These are phyloP conservation scores for Neoascochyta sp. DNA, from an alignment of 2,329 filamentous ascomycete species.

Conservation along the genomic window DNA sequence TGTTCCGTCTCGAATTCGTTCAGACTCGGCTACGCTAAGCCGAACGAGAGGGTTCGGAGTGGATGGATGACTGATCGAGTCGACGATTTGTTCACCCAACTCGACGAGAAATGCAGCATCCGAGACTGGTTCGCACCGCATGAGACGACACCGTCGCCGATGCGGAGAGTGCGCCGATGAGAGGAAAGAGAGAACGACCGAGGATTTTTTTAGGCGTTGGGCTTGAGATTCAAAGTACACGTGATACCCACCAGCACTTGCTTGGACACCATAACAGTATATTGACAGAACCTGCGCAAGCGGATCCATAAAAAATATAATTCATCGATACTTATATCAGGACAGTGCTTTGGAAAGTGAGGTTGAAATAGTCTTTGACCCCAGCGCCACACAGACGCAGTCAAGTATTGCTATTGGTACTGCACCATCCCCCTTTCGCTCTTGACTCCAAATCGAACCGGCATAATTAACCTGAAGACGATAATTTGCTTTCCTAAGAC, in stretches of 20 bases:
- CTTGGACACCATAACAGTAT: conserved; percentile 5
- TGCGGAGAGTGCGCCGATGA: conserved; percentile 10
- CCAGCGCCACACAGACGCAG: conserved; percentile 1
- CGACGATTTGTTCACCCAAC: conserved; percentile 27
- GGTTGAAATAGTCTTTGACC: conserved; percentile 3
- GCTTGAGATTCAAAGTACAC: no score
- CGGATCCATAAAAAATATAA: background rate
- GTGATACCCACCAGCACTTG: conserved; percentile 14
- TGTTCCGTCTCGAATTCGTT: conserved; percentile 31
- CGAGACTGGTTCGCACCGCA: conserved; percentile 34
- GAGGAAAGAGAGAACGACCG: conserved; percentile 2
- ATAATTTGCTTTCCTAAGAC: no score
- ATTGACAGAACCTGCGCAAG: no score
- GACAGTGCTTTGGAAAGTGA: no score
- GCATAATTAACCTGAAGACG: no score
- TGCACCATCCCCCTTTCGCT: no score
- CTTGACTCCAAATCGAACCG: no score
- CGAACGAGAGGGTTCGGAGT: conserved; percentile 22
- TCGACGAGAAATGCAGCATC: conserved; percentile 32
- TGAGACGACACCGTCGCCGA: conserved; percentile 10
- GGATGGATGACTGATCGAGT: conserved; percentile 39
- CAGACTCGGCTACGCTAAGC: conserved; percentile 30
- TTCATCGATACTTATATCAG: no score
- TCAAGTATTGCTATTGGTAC: no score
- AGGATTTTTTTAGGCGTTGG: conserved; percentile 1